Evolutionary conservation across 345 rosid species (phyloP).

Genomic region (Citrus glauca): DNA sequence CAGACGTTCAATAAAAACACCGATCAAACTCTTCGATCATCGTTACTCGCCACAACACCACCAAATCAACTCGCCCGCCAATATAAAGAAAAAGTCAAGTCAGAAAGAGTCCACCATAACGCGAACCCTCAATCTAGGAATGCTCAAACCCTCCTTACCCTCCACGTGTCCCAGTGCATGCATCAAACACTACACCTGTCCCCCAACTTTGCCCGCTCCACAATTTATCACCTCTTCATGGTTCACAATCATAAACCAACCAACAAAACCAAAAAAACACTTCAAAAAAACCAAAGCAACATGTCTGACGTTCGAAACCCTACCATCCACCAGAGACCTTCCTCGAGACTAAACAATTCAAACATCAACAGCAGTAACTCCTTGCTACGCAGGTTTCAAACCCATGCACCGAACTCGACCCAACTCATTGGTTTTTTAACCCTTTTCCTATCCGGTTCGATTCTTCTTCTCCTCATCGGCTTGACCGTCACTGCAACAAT

Average conservation of each 20-base stretch:
- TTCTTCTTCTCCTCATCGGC: conserved; percentile 70
- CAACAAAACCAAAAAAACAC: not conserved
- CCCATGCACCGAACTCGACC: conserved; percentile 49
- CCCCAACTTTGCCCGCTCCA: not conserved
- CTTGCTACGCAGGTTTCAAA: conserved; percentile 43
- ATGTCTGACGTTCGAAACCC: conserved; percentile 27
- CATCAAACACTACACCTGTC: conserved; percentile 19
- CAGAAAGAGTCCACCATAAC: not conserved
- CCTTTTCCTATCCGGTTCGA: conserved; percentile 50
- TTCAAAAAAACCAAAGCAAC: not conserved
- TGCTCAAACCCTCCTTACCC: not conserved
- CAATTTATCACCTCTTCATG: not conserved
- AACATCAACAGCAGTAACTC: conserved; percentile 22
- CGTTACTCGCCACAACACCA: not conserved
- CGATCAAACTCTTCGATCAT: not conserved
- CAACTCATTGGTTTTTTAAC: conserved; percentile 55
- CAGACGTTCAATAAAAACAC: not conserved
- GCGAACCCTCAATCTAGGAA: not conserved
- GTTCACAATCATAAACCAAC: not conserved
- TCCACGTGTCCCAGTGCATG: conserved; percentile 35
- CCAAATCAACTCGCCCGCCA: not conserved
- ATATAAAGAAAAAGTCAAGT: conserved; percentile 3
- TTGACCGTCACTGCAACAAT: conserved; percentile 40
- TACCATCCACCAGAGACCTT: conserved; percentile 13
- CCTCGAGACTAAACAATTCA: conserved; percentile 11